Conservation (phyloP, 768 basidiomycete genomes). For the Sarcomyxa edulis region DNA sequence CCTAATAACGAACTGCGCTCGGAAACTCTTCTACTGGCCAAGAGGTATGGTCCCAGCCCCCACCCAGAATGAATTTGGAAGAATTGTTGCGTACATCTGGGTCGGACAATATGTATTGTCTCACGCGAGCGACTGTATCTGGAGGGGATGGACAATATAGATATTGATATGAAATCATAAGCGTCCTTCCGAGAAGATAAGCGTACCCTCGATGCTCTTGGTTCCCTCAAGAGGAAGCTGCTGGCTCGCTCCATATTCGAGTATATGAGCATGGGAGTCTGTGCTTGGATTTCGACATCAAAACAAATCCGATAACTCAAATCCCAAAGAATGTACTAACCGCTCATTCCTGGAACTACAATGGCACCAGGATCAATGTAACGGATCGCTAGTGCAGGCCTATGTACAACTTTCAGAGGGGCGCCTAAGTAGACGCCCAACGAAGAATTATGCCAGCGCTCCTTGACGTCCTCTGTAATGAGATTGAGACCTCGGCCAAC, state of each 20-base stretch:
- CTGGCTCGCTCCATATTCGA: constrained; percentile 70
- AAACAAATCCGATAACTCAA: constrained; percentile 4
- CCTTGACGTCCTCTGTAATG: constrained; percentile 33
- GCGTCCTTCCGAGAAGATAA: constrained; percentile 1
- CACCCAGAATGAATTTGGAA: constrained; percentile 64
- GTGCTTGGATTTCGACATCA: constrained; percentile 7
- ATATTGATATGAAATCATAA: not conserved
- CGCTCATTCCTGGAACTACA: constrained; percentile 68
- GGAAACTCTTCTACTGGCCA: constrained; percentile 64
- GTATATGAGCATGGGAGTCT: constrained; percentile 78
- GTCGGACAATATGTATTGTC: constrained; percentile 52
- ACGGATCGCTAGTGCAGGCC: constrained; percentile 31
- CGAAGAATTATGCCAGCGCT: constrained; percentile 35
- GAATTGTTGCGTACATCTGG: constrained; percentile 53
- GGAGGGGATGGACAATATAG: no score
- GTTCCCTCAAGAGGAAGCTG: constrained; percentile 63
- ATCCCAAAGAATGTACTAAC: constrained; percentile 30
- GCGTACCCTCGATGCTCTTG: constrained; percentile 48
- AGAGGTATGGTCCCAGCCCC: constrained; percentile 90
- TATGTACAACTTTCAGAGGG: constrained; percentile 14
- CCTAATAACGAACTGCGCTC: constrained; percentile 45
- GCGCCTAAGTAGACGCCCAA: no score
- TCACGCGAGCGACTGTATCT: constrained; percentile 64
- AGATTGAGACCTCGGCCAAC: not conserved
- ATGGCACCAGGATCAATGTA: constrained; percentile 53